Percentiles rank a stretch among this genome's conserved stretches.
Evolutionary conservation across 2,329 filamentous ascomycete species (phyloP).

Genomic region (Pestalotiopsis fici): DNA sequence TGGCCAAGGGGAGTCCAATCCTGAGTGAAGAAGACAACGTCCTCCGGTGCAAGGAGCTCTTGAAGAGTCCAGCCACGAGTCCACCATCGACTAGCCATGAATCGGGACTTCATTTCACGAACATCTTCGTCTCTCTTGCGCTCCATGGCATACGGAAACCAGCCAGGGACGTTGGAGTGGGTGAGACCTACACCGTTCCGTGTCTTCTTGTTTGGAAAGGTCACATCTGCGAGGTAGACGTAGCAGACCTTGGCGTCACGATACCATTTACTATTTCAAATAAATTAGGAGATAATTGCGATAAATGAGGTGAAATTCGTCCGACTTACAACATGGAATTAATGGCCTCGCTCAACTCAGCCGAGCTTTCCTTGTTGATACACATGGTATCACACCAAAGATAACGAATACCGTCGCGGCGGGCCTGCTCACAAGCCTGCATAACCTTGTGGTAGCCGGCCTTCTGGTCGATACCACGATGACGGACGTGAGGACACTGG

Average conservation of each 20-base stretch:
- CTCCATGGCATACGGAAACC: too few relatives aligned
- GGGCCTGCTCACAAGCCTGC: slow-evolving; percentile 28
- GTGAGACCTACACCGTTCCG: background rate
- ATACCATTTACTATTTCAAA: background rate
- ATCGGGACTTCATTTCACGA: background rate
- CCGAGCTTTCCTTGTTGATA: slow-evolving; percentile 35
- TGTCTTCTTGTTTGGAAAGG: background rate
- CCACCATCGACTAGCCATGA: slow-evolving; percentile 24
- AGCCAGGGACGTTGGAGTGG: background rate
- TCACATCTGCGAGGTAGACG: slow-evolving; percentile 31
- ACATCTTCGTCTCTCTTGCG: background rate
- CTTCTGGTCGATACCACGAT: slow-evolving; percentile 13
- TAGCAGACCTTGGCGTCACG: slow-evolving; percentile 30
- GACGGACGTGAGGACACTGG: background rate
- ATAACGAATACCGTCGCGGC: slow-evolving; percentile 22
- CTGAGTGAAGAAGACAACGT: slow-evolving; percentile 23
- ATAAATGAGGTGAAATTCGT: slow-evolving; percentile 9
- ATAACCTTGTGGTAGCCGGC: slow-evolving; percentile 34
- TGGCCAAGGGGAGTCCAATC: slow-evolving; percentile 16
- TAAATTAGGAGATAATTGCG: slow-evolving; percentile 18
- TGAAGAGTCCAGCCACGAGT: slow-evolving; percentile 28
- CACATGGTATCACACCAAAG: slow-evolving; percentile 40
- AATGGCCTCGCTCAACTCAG: slow-evolving; percentile 35
- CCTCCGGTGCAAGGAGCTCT: slow-evolving; percentile 21
- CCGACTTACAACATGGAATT: slow-evolving; percentile 33